Base-by-base conservation (phyloP, 2,329 filamentous ascomycete species). In the Talaromyces funiculosus region DNA sequence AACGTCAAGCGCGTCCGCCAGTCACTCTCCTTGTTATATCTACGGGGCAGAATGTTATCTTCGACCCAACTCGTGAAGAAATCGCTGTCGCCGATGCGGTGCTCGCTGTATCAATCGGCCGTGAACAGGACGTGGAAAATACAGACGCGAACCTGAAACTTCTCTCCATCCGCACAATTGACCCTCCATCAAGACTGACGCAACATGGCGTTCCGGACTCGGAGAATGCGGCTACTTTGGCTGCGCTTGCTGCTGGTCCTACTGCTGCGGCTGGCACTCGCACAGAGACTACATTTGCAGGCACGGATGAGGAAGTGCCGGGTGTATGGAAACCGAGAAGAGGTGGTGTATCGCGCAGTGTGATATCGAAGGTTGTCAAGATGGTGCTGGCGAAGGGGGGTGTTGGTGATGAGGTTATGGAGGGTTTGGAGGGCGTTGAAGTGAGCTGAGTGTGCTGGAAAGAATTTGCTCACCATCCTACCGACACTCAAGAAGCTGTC, bases 41-140 rank as follows among this genome's bases (percentile, higher is more conserved):
- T 3, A 88, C 96, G 0, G 90, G 89, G 61, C 82, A 88, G 62
- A 97, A 94, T 72, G 87, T 96, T 75, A 89, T 99, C 65, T 97
- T 97, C 77, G 94, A 99, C 73, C 93, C 94, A 0, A 88, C 86
- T 57, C 87, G 88, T 66, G 92, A 97, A 73, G 94, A 99, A 75
- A 86, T 99, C 16, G 90, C 92, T 2, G 93, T 97, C 3, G 94
- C 94, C 1, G 93, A 97, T 69, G 86, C 88, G 12, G 90, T 94
- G 3, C 80, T 97, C 49, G 94, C 93, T 1, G 84, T 97, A 4
- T 96, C 92, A 0, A 83, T 96, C 35, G 85, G 85, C 4, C 69
- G 72, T 20, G 60, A 61, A 35, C 37, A 51, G 22, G 61, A 64
- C 18, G 64, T 67, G 20, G 54, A 51, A 20, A 42, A 54, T 20